Evolutionary conservation across 2,329 filamentous ascomycete species (phyloP), one percentile per base, ranked within the genome.

Genomic region (Neurospora crassa): DNA sequence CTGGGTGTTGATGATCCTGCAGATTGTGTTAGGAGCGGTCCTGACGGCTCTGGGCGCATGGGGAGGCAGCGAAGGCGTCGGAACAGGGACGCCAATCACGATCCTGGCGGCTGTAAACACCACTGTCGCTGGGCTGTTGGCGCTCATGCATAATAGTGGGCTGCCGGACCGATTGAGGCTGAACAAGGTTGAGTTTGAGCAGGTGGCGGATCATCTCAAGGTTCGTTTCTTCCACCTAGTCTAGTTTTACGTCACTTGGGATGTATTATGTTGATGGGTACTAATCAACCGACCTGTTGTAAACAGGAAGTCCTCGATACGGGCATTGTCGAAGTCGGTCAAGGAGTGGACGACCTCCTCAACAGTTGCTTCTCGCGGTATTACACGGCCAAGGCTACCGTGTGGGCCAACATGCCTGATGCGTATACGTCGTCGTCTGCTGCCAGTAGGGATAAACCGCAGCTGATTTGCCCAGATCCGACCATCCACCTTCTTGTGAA

Each of bases 131-230:
- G 85, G 85, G 1, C 75, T 87, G 7, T 79, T 87, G 5, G 85
- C 84, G 2, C 78, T 87, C 18, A 74, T 87, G 71, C 84, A 87
- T 77, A 87, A 87, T 75, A 86, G 84, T 72, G 85, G 85, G 1
- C 76, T 87, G 20, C 85, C 85, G 2, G 84, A 86, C 72, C 79
- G 85, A 8, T 86, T 86, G 73, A 81, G 84, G 40, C 82, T 82
- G 68, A 81, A 87, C 75, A 82, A 82, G 74, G 80, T 82, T 40
- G 84, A 87, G 75, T 87, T 86, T 74, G 80, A 81, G 69, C 80
- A 82, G 47, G 79, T 87, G 40, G 84, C 87, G 74, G 84, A 86
- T 71, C 80, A 83, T 74, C 80, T 87, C 75, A 84, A 74, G 75
- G 76, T 76, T 59, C 8, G 70, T 34, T 12, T 63, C 10, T 34